phyloP scores from a whole-genome alignment of 805 yeast genomes.

The Metschnikowia cerradonensis region DNA sequence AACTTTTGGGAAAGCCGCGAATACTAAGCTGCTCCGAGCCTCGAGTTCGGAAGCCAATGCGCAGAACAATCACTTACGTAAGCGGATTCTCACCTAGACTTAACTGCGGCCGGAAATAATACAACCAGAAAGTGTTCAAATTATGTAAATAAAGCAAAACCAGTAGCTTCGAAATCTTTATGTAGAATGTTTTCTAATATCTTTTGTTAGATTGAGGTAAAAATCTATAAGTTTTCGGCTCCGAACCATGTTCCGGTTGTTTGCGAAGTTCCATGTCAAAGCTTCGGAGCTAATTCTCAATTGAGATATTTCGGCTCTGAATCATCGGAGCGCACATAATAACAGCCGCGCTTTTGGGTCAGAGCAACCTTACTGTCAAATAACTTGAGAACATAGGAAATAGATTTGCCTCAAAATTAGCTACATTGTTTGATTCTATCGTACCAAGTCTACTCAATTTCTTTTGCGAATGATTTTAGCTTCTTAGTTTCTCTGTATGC shows the following conservation, averaged over 20 bases:
- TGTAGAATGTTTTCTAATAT: no score
- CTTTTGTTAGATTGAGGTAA: no score
- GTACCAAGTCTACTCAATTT: not conserved
- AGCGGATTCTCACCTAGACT: not conserved
- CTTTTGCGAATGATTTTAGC: no score
- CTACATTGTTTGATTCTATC: not conserved
- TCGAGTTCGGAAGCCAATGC: not conserved
- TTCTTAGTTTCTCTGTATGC: not conserved
- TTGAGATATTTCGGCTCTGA: not conserved
- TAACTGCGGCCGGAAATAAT: not conserved
- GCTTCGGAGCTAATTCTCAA: conserved; percentile 2
- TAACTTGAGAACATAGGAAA: not conserved
- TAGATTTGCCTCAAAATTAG: no score
- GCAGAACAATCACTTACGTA: not conserved
- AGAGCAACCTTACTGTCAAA: not conserved
- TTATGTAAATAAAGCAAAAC: not conserved
- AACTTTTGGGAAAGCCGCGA: not conserved
- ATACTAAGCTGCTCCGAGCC: not conserved
- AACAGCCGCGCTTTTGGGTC: conserved; percentile 2
- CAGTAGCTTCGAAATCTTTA: no score
- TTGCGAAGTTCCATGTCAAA: not conserved
- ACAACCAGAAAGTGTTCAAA: not conserved
- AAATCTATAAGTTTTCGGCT: not conserved
- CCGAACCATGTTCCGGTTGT: not conserved
- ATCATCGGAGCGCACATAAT: conserved; percentile 2